A percentile compares a stretch with the other conserved stretches of the same genome.
Evolutionary conservation across 208 protist species (phyloP).

Genomic region (Trypanosoma theileri): DNA sequence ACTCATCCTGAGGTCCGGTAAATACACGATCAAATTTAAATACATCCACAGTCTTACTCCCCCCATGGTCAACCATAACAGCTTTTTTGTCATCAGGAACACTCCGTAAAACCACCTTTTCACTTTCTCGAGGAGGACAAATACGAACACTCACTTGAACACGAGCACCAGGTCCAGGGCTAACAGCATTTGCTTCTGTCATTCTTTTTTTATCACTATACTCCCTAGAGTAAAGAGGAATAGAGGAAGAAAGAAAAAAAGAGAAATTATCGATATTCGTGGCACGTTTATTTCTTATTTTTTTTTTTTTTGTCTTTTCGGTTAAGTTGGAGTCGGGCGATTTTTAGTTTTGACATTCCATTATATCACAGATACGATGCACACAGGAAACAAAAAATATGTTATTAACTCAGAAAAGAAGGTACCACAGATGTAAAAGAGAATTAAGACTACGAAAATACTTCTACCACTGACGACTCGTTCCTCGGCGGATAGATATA

Average conservation of each 20-base stretch:
- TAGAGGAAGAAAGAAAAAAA: conserved; percentile 13
- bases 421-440: neutral
- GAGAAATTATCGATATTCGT: neutral
- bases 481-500: neutral
- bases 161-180: conserved; percentile 8
- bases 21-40: conserved; percentile 44
- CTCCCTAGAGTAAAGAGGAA: neutral
- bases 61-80: conserved; percentile 20
- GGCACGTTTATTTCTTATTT: conserved; percentile 15
- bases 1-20: conserved; percentile 43
- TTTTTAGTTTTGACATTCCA: too few species aligned
- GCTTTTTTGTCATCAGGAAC: conserved; percentile 11
- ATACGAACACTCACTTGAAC: conserved; percentile 31
- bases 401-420: too few species aligned
- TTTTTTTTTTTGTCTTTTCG: neutral
- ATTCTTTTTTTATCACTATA: conserved; percentile 1
- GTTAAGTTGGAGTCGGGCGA: too few species aligned
- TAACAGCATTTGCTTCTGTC: neutral
- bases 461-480: neutral
- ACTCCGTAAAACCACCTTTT: conserved; percentile 20
- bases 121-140: conserved; percentile 17
- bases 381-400: too few species aligned
- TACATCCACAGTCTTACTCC: neutral
- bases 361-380: too few species aligned
- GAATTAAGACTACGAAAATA: neutral